A percentile compares a stretch with the other conserved stretches of the same genome.
Evolutionary conservation across 2,329 filamentous ascomycete genomes (phyloP).

Genomic region (Grosmannia clavigera): DNA sequence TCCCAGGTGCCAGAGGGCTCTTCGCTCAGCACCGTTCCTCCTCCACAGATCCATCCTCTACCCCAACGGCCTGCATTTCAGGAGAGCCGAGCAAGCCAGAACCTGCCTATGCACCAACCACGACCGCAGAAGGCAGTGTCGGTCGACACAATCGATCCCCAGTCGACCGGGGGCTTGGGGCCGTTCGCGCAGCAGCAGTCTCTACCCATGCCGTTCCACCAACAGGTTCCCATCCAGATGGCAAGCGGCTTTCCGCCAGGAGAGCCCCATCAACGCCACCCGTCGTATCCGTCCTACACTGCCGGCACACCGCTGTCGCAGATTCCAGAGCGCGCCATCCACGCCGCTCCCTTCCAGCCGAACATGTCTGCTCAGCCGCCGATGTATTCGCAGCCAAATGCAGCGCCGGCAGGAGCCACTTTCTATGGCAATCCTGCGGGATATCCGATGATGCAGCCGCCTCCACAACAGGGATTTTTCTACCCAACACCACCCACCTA

Average conservation of each 20-base stretch:
- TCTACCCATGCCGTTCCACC: conserved; percentile 53
- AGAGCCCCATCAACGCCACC: conserved; percentile 52
- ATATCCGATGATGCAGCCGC: conserved; percentile 46
- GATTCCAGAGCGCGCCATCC: conserved; percentile 84
- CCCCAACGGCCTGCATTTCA: conserved; percentile 46
- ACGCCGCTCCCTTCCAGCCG: conserved; percentile 81
- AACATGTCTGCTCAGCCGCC: conserved; percentile 25
- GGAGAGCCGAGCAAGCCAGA: conserved; percentile 38
- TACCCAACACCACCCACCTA: conserved; percentile 16
- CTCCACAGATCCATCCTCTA: conserved; percentile 45
- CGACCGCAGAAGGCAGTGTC: conserved; percentile 91
- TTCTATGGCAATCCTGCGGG: conserved; percentile 39
- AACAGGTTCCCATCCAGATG: conserved; percentile 76
- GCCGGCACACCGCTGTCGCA: conserved; percentile 76
- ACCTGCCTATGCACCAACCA: conserved; percentile 78
- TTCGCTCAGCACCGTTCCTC: conserved; percentile 39
- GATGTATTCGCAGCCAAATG: conserved; percentile 39
- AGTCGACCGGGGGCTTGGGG: conserved; percentile 32
- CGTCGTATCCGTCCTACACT: conserved; percentile 59
- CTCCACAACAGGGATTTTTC: conserved; percentile 28
- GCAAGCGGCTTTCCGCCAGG: conserved; percentile 31
- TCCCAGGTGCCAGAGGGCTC: conserved; percentile 15
- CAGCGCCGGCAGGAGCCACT: neutral
- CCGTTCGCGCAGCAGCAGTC: conserved; percentile 2
- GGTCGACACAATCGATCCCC: conserved; percentile 82